These are phyloP conservation scores for Aristolochia fimbriata DNA, from an alignment of 164 flowering plant genomes.

Conservation along the genomic window DNA sequence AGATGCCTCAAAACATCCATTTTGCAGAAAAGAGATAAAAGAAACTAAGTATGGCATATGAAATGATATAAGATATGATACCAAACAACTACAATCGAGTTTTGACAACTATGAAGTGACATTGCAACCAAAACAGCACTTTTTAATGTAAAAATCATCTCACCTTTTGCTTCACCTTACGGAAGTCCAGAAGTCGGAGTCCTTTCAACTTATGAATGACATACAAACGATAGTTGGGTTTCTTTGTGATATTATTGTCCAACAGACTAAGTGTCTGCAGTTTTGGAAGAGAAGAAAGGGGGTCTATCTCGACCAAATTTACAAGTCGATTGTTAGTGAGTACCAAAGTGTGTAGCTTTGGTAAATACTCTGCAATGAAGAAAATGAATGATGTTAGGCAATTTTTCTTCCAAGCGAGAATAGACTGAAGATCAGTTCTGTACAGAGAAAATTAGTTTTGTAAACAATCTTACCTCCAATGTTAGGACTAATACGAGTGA, in stretches of 20 bases:
- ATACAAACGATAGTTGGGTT: slow-evolving; percentile 80
- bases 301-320: slow-evolving; percentile 92
- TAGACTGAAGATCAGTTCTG: neutral
- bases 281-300: slow-evolving; percentile 78
- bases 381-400: neutral
- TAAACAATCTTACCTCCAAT: slow-evolving; percentile 54
- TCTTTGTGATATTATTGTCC: slow-evolving; percentile 84
- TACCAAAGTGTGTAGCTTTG: slow-evolving; percentile 76
- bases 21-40: neutral
- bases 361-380: slow-evolving; percentile 65
- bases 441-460: too few species aligned
- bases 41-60: neutral
- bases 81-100: too few species aligned
- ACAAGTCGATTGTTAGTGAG: slow-evolving; percentile 93
- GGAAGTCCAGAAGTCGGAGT: slow-evolving; percentile 83
- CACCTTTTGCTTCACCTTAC: slow-evolving; percentile 83
- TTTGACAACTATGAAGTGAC: too few species aligned
- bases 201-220: slow-evolving; percentile 78
- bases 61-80: neutral
- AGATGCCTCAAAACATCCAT: too few species aligned
- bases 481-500: slow-evolving; percentile 79
- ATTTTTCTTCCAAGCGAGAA: neutral
- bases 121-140: neutral
- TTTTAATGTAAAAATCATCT: slow-evolving; percentile 2
- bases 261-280: slow-evolving; percentile 72